A percentile compares a stretch with the other conserved stretches of the same genome.
Conservation (phyloP, 2,329 filamentous ascomycete genomes). For the Colletotrichum noveboracense region DNA sequence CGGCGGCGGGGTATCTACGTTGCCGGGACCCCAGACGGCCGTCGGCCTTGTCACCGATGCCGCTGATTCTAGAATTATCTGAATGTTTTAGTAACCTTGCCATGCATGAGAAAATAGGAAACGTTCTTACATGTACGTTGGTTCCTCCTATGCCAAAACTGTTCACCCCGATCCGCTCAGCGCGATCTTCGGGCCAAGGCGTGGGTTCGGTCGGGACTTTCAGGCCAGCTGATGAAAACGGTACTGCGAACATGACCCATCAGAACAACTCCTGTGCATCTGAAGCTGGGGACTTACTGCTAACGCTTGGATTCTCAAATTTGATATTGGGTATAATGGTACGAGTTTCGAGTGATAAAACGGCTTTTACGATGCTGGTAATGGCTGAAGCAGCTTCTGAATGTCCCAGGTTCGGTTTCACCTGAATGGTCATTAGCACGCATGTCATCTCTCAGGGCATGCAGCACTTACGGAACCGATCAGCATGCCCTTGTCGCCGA, state of each 20-base stretch:
- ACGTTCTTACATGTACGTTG: slow-evolving; percentile 37
- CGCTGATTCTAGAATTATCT: slow-evolving; percentile 14
- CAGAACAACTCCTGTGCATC: background rate
- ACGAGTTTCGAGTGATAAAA: slow-evolving; percentile 26
- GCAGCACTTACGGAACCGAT: slow-evolving; percentile 28
- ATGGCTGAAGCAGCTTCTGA: slow-evolving; percentile 37
- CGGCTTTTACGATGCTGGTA: slow-evolving; percentile 34
- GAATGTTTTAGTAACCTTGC: background rate
- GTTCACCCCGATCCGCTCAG: slow-evolving; percentile 38
- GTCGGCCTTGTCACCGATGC: background rate
- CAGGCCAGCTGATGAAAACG: slow-evolving; percentile 26
- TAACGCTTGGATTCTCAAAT: slow-evolving; percentile 17
- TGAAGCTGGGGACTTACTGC: background rate
- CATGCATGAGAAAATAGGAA: background rate
- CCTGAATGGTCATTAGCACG: slow-evolving; percentile 25
- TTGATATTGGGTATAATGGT: slow-evolving; percentile 23
- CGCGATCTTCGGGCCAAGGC: slow-evolving; percentile 29
- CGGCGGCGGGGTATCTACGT: background rate
- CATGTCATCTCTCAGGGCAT: rapidly evolving
- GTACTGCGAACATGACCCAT: slow-evolving; percentile 4
- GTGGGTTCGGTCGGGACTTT: slow-evolving; percentile 28
- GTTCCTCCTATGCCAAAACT: slow-evolving; percentile 44
- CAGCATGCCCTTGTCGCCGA: slow-evolving; percentile 28
- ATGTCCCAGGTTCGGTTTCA: slow-evolving; percentile 46
- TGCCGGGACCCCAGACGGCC: background rate